phyloP scores from a whole-genome alignment of 345 rosid species.

The Eucalyptus fibrosa region DNA sequence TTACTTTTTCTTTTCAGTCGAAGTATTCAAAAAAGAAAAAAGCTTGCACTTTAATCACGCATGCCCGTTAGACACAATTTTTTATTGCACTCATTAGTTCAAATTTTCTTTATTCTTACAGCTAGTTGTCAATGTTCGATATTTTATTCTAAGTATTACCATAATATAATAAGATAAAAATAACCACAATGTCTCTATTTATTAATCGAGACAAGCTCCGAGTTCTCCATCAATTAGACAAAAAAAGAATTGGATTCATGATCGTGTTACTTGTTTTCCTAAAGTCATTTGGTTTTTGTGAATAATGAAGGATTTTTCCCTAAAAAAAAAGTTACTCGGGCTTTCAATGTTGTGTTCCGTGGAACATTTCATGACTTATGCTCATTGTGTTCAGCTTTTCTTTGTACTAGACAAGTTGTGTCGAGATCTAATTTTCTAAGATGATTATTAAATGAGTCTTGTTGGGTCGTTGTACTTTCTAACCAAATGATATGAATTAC shows the following conservation, averaged over 20 bases:
- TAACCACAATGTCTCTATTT: rapidly evolving
- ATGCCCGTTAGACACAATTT: neutral
- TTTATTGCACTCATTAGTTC: neutral
- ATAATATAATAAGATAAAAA: too few relatives aligned
- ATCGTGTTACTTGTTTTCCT: neutral
- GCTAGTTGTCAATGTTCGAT: neutral
- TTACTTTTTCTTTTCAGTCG: neutral
- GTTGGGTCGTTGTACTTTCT: neutral
- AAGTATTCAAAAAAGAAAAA: too few relatives aligned
- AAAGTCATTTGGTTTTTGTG: neutral
- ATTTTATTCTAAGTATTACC: too few relatives aligned
- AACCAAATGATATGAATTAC: neutral
- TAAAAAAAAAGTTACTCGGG: neutral
- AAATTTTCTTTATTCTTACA: too few relatives aligned
- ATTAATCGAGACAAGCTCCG: neutral
- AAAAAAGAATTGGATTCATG: neutral
- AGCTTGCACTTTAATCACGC: neutral
- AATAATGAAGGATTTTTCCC: neutral
- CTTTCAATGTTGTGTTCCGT: rapidly evolving
- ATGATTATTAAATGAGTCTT: neutral
- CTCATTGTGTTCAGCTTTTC: neutral
- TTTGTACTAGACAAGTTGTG: neutral
- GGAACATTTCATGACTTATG: neutral
- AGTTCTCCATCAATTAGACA: neutral
- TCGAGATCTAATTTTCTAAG: rapidly evolving